Base-by-base conservation (phyloP, 164 flowering plant species). In the Saururus chinensis region DNA sequence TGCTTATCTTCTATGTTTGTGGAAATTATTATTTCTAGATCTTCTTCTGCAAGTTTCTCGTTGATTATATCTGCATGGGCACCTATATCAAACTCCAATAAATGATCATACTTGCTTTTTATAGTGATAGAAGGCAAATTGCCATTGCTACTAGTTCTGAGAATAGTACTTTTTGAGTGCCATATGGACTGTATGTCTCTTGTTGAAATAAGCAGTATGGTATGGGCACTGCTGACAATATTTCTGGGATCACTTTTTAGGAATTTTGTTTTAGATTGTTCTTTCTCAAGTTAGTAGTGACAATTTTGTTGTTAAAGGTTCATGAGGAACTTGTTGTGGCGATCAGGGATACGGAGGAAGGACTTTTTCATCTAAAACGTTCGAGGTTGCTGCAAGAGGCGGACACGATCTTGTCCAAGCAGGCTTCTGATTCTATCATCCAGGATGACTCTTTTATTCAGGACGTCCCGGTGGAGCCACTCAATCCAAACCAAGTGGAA, bases 261-360 rank as follows among this genome's bases (percentile, higher is more conserved):
- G 64, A 20, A 41, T 9, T 55, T 56, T 40, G 9, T 42, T 20
- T 64, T 42, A 35, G 41, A 40, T 13, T 55, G 21, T 55, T 62
- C 25, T 26, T 62, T 53, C 57, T 62, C 19, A 13, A 24, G 40
- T 42, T 22, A 22, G 48, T 51, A 23, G 25, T 68, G 65, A 71
- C 37, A 24, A 35, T 52, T 62, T 40, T 53, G 45, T 61, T 66
- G 37, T 40, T 45, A 40, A 68, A 92, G 98, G 82, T 93, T 67
- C 86, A 82, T 35, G 87, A 75, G 60, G 99, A 93, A 81, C 87
- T 93, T 71, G 77, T 88, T 66, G 71, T 70, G 74, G 86, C 89
- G 49, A 88, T 85, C 63, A 87, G 68, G 76, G 88, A 84, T 73
- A 87, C 87, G 20, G 90, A 93, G 71, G 93, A 93, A 56, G 97